A percentile compares a stretch with the other conserved stretches of the same genome.
Conservation (phyloP, 805 yeast genomes). For the Yarrowia porcina region DNA sequence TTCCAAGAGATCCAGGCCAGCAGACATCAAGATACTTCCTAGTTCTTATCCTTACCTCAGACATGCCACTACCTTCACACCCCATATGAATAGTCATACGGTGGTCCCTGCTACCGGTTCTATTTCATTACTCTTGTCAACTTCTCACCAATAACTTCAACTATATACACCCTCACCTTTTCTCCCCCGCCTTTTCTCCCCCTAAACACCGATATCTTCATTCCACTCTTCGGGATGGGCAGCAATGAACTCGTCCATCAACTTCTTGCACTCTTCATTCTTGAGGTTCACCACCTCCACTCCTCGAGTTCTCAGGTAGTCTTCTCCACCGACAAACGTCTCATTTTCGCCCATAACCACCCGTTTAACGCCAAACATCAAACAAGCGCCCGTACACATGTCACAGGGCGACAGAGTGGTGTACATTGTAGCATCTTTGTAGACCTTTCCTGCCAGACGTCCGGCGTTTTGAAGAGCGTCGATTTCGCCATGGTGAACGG, state of each 20-base stretch:
- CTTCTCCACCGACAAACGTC: slow-evolving; percentile 82
- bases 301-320: slow-evolving; percentile 61
- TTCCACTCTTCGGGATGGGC: slow-evolving; percentile 47
- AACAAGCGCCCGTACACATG: slow-evolving; percentile 93
- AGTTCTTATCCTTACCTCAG: too few species aligned
- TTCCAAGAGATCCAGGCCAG: too few species aligned
- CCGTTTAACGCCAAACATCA: slow-evolving; percentile 82
- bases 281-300: slow-evolving; percentile 45
- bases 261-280: slow-evolving; percentile 42
- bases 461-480: slow-evolving; percentile 89
- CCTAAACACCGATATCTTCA: slow-evolving; percentile 40
- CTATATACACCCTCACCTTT: not conserved
- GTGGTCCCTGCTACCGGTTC: too few species aligned
- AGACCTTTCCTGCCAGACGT: slow-evolving; percentile 71
- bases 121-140: too few species aligned
- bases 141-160: not conserved
- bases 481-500: slow-evolving; percentile 90
- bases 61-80: too few species aligned
- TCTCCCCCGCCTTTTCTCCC: too few species aligned
- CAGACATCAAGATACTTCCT: too few species aligned
- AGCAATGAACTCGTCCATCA: slow-evolving; percentile 75
- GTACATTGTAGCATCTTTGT: slow-evolving; percentile 84
- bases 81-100: too few species aligned
- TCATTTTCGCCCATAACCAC: slow-evolving; percentile 87
- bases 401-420: slow-evolving; percentile 90